Conservation (phyloP, 768 basidiomycete genomes). For the Mrakia gelida region DNA sequence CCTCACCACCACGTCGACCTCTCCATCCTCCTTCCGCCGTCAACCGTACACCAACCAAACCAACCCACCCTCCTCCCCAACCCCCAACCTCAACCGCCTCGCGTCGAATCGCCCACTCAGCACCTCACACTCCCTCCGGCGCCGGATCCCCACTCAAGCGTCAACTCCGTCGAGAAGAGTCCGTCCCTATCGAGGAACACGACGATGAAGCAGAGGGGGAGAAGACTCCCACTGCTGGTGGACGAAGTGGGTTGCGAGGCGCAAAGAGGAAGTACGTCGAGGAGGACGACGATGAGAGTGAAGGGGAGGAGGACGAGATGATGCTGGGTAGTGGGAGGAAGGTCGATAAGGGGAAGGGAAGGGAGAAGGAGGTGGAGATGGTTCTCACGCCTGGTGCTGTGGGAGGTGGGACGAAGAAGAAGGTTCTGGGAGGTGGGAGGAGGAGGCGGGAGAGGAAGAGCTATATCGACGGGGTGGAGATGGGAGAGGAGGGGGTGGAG, state of each 20-base stretch:
- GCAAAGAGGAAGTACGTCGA: conserved; percentile 1
- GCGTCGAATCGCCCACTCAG: not conserved
- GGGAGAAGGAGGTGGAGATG: not conserved
- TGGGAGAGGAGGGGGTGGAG: not conserved
- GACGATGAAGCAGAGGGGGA: not conserved
- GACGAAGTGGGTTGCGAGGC: not conserved
- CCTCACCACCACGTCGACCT: not conserved
- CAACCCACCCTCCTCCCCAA: not conserved
- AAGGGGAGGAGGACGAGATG: conserved; percentile 2
- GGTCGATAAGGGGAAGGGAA: not conserved
- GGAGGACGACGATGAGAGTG: not conserved
- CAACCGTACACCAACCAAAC: not conserved
- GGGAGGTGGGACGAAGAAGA: not conserved
- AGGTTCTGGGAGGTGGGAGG: not conserved
- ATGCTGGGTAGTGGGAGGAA: not conserved
- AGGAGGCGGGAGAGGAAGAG: not conserved
- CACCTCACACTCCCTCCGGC: conserved; percentile 2
- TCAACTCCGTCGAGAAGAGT: not conserved
- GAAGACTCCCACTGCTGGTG: not conserved
- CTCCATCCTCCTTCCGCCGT: not conserved
- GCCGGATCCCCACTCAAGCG: not conserved
- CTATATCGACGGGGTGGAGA: conserved; percentile 2
- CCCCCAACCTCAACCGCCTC: not conserved
- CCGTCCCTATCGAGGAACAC: not conserved
- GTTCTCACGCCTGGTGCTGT: not conserved